These are phyloP conservation scores for Cladorrhinum samala DNA, from an alignment of 495 filamentous ascomycete genomes.

Conservation along the genomic window DNA sequence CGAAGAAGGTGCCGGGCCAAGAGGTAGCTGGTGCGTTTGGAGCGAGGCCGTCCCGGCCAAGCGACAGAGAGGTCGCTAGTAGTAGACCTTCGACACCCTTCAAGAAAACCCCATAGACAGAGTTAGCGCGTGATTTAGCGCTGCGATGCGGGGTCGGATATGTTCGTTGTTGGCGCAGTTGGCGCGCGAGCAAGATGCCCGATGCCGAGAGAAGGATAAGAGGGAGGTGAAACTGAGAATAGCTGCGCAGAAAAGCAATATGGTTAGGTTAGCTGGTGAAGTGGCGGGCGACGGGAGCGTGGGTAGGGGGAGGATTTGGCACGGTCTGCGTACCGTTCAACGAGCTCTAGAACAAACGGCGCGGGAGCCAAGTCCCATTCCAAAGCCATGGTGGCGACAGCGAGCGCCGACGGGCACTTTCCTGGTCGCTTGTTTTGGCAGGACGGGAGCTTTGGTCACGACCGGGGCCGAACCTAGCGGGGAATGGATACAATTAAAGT, in stretches of 20 bases:
- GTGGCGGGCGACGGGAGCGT: no score
- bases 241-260: conserved; percentile 4
- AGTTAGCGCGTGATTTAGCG: not conserved
- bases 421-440: no score
- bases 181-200: not conserved
- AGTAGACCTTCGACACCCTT: not conserved
- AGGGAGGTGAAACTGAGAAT: conserved; percentile 2
- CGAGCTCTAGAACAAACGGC: not conserved
- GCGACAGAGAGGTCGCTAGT: not conserved
- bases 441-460: no score
- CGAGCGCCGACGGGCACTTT: no score
- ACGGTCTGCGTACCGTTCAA: conserved; percentile 2
- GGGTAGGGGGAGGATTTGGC: not conserved
- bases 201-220: not conserved
- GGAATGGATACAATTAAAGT: no score
- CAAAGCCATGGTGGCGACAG: not conserved
- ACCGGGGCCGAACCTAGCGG: no score
- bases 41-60: not conserved
- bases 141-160: not conserved
- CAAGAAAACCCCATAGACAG: not conserved
- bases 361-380: not conserved
- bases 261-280: not conserved
- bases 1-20: not conserved
- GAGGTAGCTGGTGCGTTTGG: not conserved
- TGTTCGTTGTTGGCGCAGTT: not conserved